phyloP scores from a whole-genome alignment of 192 early-diverging fungal species.

The Linnemannia zychae region DNA sequence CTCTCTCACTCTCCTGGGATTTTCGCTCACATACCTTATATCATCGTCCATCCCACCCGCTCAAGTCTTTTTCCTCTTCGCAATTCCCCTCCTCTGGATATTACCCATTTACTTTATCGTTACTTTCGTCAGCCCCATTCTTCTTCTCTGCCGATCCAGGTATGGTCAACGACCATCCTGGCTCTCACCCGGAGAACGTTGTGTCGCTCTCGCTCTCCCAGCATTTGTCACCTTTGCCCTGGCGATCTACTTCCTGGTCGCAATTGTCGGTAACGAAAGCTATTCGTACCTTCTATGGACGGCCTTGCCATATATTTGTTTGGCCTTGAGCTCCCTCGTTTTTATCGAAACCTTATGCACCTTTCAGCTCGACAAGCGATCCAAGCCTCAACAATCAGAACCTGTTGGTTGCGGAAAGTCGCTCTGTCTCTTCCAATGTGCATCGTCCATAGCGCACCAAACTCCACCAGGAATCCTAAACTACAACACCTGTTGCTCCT shows the following conservation, averaged over 20 bases:
- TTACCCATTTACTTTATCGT: neutral
- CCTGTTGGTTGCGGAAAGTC: no score
- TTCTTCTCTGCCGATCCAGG: neutral
- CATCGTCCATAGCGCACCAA: neutral
- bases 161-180: neutral
- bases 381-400: no score
- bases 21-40: neutral
- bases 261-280: neutral
- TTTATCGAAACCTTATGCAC: no score
- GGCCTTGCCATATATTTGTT: no score
- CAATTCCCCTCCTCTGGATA: neutral
- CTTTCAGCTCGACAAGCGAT: no score
- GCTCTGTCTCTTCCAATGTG: neutral
- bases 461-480: neutral
- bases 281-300: no score
- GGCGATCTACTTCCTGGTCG: neutral
- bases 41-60: neutral
- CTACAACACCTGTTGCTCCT: neutral
- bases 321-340: no score
- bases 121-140: neutral
- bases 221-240: neutral
- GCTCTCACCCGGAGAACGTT: neutral
- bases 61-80: neutral
- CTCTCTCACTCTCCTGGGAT: neutral
- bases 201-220: neutral